These are phyloP conservation scores for Botrytis hyacinthi DNA, from an alignment of 2,329 filamentous ascomycete species.

Conservation along the genomic window DNA sequence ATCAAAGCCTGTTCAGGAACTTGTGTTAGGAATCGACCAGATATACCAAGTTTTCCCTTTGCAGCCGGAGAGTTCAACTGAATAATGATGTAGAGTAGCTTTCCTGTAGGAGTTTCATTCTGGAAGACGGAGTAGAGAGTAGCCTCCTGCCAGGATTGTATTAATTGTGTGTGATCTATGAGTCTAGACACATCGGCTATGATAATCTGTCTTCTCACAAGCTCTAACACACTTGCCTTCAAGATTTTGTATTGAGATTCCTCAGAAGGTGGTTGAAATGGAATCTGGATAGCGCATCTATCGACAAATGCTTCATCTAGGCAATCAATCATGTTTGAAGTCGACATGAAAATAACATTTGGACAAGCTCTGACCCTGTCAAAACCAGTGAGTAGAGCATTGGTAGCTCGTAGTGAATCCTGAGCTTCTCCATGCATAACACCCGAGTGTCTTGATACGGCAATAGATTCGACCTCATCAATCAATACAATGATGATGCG, in stretches of 20 bases:
- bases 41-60: conserved; percentile 11
- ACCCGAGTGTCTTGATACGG: conserved; percentile 29
- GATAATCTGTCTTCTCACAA: conserved; percentile 29
- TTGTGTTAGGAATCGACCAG: conserved; percentile 31
- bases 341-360: conserved; percentile 37
- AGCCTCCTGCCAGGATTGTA: conserved; percentile 31
- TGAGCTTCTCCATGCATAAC: conserved; percentile 32
- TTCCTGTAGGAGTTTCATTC: neutral
- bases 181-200: neutral
- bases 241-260: conserved; percentile 37
- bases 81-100: conserved; percentile 28
- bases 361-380: conserved; percentile 30
- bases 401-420: conserved; percentile 38
- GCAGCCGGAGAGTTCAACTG: conserved; percentile 23
- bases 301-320: conserved; percentile 38
- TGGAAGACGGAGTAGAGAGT: conserved; percentile 14
- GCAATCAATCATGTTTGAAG: conserved; percentile 35
- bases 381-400: conserved; percentile 38
- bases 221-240: conserved; percentile 27
- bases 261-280: conserved; percentile 29
- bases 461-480: conserved; percentile 40
- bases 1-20: conserved; percentile 33
- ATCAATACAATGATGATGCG: conserved; percentile 37
- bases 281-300: conserved; percentile 31
- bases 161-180: conserved; percentile 18